Evolutionary conservation across 345 rosid species (phyloP), one percentile per base, ranked within the genome.

Genomic region (Pelargonium nanum): DNA sequence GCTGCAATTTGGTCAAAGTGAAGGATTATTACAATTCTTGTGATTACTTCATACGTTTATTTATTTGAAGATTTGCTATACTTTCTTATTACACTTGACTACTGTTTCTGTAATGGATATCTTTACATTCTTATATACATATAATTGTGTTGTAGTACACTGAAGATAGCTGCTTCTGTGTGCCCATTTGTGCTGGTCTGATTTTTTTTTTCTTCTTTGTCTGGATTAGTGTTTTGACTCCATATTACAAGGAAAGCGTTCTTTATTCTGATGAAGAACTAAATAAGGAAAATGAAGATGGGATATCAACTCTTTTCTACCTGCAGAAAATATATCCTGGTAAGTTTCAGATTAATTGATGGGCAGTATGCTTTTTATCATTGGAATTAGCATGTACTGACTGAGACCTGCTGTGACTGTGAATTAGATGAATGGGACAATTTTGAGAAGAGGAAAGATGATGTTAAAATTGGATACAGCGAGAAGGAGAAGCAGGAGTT

Each of bases 281-380:
- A 73, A 63, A 81, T 9, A 59, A 66, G 78, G 87, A 89, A 82
- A 93, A 93, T 59, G 99, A 93, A 73, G 99, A 93, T 76, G 99
- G 99, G 24, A 84, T 90, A 58, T 26, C 97, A 24, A 80, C 52
- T 64, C 28, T 83, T 80, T 93, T 93, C 69, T 90, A 93, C 79
- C 80, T 93, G 13, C 82, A 84, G 82, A 93, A 70, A 58, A 93
- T 93, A 71, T 90, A 90, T 71, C 96, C 92, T 12, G 99, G 99
- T 89, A 67, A 83, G 78, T 65, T 66, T 72, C 48, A 12, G 48
- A 2, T 20, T 34, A 53, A 61, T 63, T 22, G 19, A 10, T 53
- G 64, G 48, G 55, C 44, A 40, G 52, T 24, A 50, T 56, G 24
- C 26, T 26, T 8, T 54, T 19, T 25, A 22, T 22, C 19, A 21